Conservation (phyloP, 2,329 filamentous ascomycete genomes). For the Xylaria sp. region DNA sequence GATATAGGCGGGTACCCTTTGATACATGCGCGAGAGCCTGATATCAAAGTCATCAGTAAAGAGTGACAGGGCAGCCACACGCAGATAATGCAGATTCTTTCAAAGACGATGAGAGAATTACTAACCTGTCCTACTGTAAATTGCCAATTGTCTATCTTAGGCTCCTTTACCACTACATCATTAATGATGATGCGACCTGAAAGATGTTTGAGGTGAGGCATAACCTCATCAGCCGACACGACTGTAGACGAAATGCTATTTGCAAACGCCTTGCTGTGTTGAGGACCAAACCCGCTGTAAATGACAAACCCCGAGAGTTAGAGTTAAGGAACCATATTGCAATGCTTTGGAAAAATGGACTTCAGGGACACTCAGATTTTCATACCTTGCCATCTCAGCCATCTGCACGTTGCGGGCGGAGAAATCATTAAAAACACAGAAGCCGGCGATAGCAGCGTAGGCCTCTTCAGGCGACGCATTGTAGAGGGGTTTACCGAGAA, state of each 20-base stretch:
- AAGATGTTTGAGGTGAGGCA: slow-evolving; percentile 27
- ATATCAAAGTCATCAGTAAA: background rate
- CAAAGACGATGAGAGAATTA: background rate
- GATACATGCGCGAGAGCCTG: slow-evolving; percentile 35
- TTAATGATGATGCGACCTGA: slow-evolving; percentile 35
- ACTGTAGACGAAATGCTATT: slow-evolving; percentile 37
- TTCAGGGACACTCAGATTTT: background rate
- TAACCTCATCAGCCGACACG: slow-evolving; percentile 34
- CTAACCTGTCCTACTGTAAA: slow-evolving; percentile 35
- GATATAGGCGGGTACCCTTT: slow-evolving; percentile 33
- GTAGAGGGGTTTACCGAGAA: slow-evolving; percentile 33
- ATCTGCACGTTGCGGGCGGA: slow-evolving; percentile 36
- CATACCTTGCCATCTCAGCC: slow-evolving; percentile 36
- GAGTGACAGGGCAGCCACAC: background rate
- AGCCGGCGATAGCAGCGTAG: slow-evolving; percentile 34
- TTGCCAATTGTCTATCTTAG: slow-evolving; percentile 31
- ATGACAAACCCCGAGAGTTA: background rate
- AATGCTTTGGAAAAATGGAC: background rate
- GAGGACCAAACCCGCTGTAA: slow-evolving; percentile 36
- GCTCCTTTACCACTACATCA: slow-evolving; percentile 28
- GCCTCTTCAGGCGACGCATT: slow-evolving; percentile 37
- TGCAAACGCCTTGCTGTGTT: slow-evolving; percentile 38
- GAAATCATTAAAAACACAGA: slow-evolving; percentile 40
- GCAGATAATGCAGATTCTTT: background rate
- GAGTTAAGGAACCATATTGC: background rate